Percentiles rank a stretch among this genome's conserved stretches.
Conservation (phyloP, 2,329 filamentous ascomycete species). For the Fonsecaea pedrosoi region DNA sequence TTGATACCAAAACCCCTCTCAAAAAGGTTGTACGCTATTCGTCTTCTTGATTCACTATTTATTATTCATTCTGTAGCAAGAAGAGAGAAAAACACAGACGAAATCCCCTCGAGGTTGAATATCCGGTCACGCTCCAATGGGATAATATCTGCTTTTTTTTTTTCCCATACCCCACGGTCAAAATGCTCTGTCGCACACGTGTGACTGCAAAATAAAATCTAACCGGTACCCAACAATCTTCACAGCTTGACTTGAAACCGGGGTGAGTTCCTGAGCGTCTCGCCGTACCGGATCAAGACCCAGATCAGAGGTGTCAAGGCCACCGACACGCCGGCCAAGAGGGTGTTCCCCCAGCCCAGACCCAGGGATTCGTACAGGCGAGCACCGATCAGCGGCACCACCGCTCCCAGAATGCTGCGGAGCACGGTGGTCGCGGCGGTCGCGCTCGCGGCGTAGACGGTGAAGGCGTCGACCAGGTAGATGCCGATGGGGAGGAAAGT, state of each 20-base stretch:
- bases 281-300: conserved; percentile 54
- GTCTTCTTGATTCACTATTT: too few species aligned
- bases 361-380: conserved; percentile 56
- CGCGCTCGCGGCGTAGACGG: conserved; percentile 55
- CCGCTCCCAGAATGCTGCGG: conserved; percentile 61
- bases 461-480: conserved; percentile 65
- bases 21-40: too few species aligned
- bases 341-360: conserved; percentile 59
- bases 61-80: too few species aligned
- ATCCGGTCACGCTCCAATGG: too few species aligned
- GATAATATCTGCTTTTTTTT: too few species aligned
- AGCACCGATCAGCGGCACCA: conserved; percentile 66
- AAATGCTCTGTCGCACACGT: too few species aligned
- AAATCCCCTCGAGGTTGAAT: too few species aligned
- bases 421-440: conserved; percentile 63
- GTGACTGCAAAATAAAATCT: too few species aligned
- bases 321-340: conserved; percentile 64
- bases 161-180: too few species aligned
- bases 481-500: conserved; percentile 52
- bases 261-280: not conserved
- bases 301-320: conserved; percentile 52
- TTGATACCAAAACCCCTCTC: too few species aligned
- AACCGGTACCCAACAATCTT: not conserved
- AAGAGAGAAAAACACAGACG: too few species aligned
- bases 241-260: not conserved